Percentiles rank a stretch among this genome's conserved stretches.
Evolutionary conservation across 805 yeast genomes (phyloP).

Genomic region (Saccharomyces jurei): DNA sequence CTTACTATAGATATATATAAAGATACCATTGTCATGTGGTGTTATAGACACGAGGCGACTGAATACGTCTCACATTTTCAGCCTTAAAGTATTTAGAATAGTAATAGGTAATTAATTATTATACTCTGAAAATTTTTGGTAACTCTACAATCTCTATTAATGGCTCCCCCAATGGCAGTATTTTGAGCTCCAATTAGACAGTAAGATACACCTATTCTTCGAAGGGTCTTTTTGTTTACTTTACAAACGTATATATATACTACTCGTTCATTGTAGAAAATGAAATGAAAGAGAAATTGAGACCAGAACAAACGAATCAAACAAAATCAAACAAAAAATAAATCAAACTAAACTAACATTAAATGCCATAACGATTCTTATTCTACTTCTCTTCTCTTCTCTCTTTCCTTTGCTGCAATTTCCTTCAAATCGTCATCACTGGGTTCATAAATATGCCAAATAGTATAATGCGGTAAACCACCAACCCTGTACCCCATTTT

Average conservation of each 20-base stretch:
- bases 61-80: no score
- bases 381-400: conserved; percentile 36
- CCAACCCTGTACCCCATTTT: conserved; percentile 75
- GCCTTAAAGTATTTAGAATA: no score
- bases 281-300: background rate
- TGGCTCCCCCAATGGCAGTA: background rate
- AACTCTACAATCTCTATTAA: no score
- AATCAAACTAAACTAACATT: background rate
- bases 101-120: background rate
- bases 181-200: background rate
- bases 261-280: background rate
- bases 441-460: conserved; percentile 89
- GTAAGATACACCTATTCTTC: background rate
- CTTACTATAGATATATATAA: background rate
- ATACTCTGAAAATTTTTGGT: background rate
- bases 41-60: no score
- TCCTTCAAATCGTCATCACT: conserved; percentile 73
- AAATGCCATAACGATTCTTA: background rate
- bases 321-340: background rate
- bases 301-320: background rate
- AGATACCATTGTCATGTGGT: no score
- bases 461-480: conserved; percentile 81
- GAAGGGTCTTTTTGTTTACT: background rate
- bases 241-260: background rate
- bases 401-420: conserved; percentile 62